Percentiles rank a stretch among this genome's conserved stretches.
Evolutionary conservation across 257 asterid species (phyloP).

Genomic region (Plectranthus barbatus): DNA sequence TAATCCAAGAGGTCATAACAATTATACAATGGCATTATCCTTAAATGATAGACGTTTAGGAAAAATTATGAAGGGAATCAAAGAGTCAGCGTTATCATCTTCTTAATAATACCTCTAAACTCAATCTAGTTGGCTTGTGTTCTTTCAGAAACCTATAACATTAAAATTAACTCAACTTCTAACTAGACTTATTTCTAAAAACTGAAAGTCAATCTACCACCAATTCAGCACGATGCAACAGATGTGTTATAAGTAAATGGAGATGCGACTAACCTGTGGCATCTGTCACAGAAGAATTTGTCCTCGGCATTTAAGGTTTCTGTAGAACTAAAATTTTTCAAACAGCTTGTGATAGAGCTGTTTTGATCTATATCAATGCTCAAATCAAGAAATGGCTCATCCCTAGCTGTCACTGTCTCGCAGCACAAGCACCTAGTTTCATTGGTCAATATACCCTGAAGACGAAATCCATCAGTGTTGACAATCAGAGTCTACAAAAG

Average conservation of each 20-base stretch:
- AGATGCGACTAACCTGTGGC: not conserved
- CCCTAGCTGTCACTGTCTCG: conserved; percentile 63
- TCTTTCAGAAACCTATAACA: too few species aligned
- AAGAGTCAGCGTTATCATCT: too few species aligned
- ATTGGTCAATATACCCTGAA: conserved; percentile 52
- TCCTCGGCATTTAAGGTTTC: conserved; percentile 62
- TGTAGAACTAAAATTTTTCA: conserved; percentile 56
- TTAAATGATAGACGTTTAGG: not conserved
- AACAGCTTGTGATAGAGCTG: conserved; percentile 63
- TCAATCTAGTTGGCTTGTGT: too few species aligned
- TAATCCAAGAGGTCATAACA: not conserved
- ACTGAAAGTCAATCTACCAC: not conserved
- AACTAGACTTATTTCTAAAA: not conserved
- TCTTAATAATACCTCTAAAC: too few species aligned
- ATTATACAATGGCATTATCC: not conserved
- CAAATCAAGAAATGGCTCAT: conserved; percentile 59
- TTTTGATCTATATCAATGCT: conserved; percentile 65
- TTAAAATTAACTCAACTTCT: not conserved
- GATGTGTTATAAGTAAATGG: not conserved
- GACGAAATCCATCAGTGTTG: not conserved
- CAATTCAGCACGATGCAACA: not conserved
- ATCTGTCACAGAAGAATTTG: conserved; percentile 25
- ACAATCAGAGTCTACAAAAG: not conserved
- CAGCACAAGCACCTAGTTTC: conserved; percentile 61
- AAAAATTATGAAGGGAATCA: too few species aligned